Conservation (phyloP, 257 asterid genomes). For the Perilla frutescens region DNA sequence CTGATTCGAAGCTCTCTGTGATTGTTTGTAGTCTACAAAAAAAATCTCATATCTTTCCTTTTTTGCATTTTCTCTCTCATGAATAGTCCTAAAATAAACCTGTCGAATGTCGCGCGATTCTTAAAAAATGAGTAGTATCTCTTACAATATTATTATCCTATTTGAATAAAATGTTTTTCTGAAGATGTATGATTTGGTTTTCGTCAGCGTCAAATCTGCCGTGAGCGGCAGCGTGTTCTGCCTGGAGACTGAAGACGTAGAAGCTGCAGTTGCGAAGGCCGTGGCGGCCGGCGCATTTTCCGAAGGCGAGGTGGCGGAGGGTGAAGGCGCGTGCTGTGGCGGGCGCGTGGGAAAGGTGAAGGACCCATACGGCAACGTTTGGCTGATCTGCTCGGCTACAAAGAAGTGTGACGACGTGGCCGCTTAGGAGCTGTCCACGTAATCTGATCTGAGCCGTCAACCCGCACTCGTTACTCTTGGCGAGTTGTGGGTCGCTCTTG, state of each 20-base stretch:
- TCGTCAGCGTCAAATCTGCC: conserved; percentile 50
- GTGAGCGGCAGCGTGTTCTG: conserved; percentile 48
- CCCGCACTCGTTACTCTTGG: not conserved
- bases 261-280: conserved; percentile 63
- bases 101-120: not conserved
- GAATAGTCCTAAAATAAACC: not conserved
- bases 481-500: not conserved
- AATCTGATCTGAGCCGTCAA: conserved; percentile 23
- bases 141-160: not conserved
- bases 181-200: not conserved
- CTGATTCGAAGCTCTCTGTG: not conserved
- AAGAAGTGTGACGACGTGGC: conserved; percentile 51
- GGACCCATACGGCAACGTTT: conserved; percentile 79
- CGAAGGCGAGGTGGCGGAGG: conserved; percentile 51
- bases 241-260: conserved; percentile 67
- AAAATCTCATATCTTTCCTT: no score
- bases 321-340: conserved; percentile 55
- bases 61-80: not conserved
- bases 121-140: not conserved
- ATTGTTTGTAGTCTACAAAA: not conserved
- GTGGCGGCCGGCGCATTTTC: conserved; percentile 64
- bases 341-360: conserved; percentile 66
- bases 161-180: not conserved
- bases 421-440: conserved; percentile 38
- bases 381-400: conserved; percentile 62